Evolutionary conservation across 345 rosid species (phyloP), one percentile per base, ranked within the genome.

Genomic region (Citrus medica): DNA sequence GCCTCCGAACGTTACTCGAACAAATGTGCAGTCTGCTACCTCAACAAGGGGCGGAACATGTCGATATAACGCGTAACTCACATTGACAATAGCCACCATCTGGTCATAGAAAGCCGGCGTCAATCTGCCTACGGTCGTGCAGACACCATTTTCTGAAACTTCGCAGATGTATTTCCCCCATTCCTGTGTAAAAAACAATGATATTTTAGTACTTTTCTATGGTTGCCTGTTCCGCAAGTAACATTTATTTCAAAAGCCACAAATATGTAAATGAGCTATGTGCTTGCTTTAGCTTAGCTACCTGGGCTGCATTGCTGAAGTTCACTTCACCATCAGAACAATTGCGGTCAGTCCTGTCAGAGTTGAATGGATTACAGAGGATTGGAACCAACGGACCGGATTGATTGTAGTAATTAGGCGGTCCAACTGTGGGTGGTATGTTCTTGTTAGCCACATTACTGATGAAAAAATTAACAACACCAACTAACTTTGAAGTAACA

Each of bases 11-110:
- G 86, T 90, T 73, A 86, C 83, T 56, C 89, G 73, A 5, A 85
- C 88, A 30, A 87, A 88, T 1, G 80, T 78, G 73, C 92, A 88
- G 65, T 88, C 87, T 55, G 69, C 82, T 7, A 90, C 73, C 7
- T 82, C 82, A 35, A 84, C 83, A 27, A 90, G 87, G 72, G 87
- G 86, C 0, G 88, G 88, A 28, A 83, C 85, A 9, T 78, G 84
- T 24, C 63, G 78, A 76, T 86, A 60, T 67, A 90, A 80, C n/a
- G 79, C 79, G 76, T 82, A 81, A 74, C 84, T 85, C 0, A 85
- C 79, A 64, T 87, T 81, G 35, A 76, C 75, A 27, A 85, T 86
- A 68, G 75, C 71, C 79, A 61, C 53, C 79, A 87, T 82, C 46
- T 87, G 85, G 48, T 81, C 82, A 64, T 82, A 88, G 56, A 80